Evolutionary conservation across 805 yeast species (phyloP).

Genomic region (Metschnikowia aberdeeniae): DNA sequence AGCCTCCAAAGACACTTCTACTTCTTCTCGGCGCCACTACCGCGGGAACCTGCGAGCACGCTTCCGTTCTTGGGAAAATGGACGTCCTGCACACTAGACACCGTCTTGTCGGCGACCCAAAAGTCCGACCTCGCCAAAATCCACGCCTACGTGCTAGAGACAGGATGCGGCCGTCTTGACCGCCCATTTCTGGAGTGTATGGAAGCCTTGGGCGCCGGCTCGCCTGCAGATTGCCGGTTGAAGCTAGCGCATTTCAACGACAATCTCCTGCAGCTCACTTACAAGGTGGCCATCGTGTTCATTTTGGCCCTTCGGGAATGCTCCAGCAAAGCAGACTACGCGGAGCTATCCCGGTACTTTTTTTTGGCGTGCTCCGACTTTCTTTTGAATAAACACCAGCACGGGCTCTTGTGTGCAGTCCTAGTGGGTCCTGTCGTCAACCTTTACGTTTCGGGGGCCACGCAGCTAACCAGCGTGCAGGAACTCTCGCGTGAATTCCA

Average conservation of each 20-base stretch:
- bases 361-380: slow-evolving; percentile 25
- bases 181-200: neutral
- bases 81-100: neutral
- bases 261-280: slow-evolving; percentile 13
- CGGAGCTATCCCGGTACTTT: slow-evolving; percentile 11
- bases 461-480: neutral
- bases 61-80: neutral
- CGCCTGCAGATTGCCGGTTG: slow-evolving; percentile 12
- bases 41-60: neutral
- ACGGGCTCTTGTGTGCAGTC: slow-evolving; percentile 7
- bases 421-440: slow-evolving; percentile 20
- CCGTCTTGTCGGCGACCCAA: neutral
- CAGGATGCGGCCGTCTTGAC: neutral
- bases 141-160: neutral
- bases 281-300: slow-evolving; percentile 19
- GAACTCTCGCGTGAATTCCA: neutral
- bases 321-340: neutral
- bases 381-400: slow-evolving; percentile 21
- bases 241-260: slow-evolving; percentile 23
- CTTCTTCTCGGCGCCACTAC: slow-evolving; percentile 5
- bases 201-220: neutral
- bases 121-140: neutral
- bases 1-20: slow-evolving; percentile 22
- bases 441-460: slow-evolving; percentile 1
- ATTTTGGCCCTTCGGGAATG: slow-evolving; percentile 5